Base-by-base conservation (phyloP, 257 asterid genomes). In the Henckelia pumila region DNA sequence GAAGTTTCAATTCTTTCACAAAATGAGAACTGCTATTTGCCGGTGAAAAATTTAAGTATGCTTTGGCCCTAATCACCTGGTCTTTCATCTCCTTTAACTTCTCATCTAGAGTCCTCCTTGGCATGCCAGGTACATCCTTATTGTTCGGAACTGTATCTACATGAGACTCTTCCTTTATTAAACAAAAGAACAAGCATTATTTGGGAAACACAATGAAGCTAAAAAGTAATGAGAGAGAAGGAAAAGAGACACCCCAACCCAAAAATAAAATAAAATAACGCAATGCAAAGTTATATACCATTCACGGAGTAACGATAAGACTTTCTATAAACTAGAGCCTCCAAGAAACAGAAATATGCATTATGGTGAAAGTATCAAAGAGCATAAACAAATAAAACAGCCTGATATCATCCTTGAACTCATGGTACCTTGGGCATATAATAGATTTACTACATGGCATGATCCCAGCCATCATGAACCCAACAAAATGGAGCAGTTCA, bases 21-120 rank as follows among this genome's bases (percentile, higher is more conserved):
- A 88, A 66, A 79, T 88, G 97, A 73, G 95, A 85, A 68, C 78
- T 93, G 81, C 89, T 85, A 75, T 71, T 85, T 71, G 85, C 67
- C 30, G 92, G 85, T 28, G 86, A 66, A 56, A 94, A 84, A 70
- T 62, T 84, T 72, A 91, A 58, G 78, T 88, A 94, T 33, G 78
- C 83, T 77, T 75, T 94, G 56, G 93, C 96, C 86, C 95, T 84
- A 66, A 94, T 80, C 76, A 88, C 74, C 80, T 85, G 96, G 77
- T 91, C 97, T 79, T 82, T 88, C 87, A 90, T 88, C 86, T 90
- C 91, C 76, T 80, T 85, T 69, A 85, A 69, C 85, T 72, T 90
- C 85, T 82, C 90, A 74, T 86, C 95, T 32, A 53, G 26, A 61
- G 70, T 63, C 76, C 79, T 81, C 28, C 29, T 78, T 22, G 81